Percentiles rank a stretch among this genome's conserved stretches.
Evolutionary conservation across 1,139 yeast genomes (phyloP).

Genomic region (Chernovozyma aurita): DNA sequence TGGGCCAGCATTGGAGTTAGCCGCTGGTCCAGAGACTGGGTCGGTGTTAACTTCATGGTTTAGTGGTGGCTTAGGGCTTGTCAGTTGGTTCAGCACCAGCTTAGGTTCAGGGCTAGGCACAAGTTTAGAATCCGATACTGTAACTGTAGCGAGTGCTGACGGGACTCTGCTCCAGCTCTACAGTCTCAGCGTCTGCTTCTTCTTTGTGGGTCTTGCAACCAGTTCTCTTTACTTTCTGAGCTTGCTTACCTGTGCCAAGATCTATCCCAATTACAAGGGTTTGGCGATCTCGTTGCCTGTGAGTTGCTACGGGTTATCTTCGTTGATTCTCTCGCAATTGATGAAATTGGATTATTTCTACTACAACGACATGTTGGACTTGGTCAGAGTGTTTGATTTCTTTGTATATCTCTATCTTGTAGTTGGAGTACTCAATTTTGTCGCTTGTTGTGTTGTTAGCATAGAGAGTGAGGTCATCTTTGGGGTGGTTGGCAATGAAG

Average conservation of each 20-base stretch:
- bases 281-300: slow-evolving; percentile 86
- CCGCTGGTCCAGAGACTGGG: neutral
- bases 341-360: slow-evolving; percentile 41
- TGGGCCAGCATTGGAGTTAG: neutral
- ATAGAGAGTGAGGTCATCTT: slow-evolving; percentile 52
- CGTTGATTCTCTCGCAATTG: slow-evolving; percentile 59
- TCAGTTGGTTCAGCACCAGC: too few relatives aligned
- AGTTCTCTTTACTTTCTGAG: slow-evolving; percentile 76
- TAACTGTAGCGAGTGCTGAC: too few relatives aligned
- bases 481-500: slow-evolving; percentile 23
- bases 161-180: too few relatives aligned
- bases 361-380: slow-evolving; percentile 33
- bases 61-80: too few relatives aligned
- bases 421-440: slow-evolving; percentile 56
- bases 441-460: slow-evolving; percentile 61
- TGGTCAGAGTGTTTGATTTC: slow-evolving; percentile 51
- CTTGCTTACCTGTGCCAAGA: slow-evolving; percentile 76
- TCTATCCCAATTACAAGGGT: slow-evolving; percentile 71
- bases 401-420: slow-evolving; percentile 55
- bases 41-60: too few relatives aligned
- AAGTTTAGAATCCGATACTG: too few relatives aligned
- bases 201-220: slow-evolving; percentile 72
- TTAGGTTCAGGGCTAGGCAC: too few relatives aligned
- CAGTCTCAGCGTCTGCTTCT: slow-evolving; percentile 26
- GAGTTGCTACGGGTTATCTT: slow-evolving; percentile 78